A percentile compares a stretch with the other conserved stretches of the same genome.
phyloP scores from a whole-genome alignment of 192 early-diverging fungal species.

The Coemansia sp. region DNA sequence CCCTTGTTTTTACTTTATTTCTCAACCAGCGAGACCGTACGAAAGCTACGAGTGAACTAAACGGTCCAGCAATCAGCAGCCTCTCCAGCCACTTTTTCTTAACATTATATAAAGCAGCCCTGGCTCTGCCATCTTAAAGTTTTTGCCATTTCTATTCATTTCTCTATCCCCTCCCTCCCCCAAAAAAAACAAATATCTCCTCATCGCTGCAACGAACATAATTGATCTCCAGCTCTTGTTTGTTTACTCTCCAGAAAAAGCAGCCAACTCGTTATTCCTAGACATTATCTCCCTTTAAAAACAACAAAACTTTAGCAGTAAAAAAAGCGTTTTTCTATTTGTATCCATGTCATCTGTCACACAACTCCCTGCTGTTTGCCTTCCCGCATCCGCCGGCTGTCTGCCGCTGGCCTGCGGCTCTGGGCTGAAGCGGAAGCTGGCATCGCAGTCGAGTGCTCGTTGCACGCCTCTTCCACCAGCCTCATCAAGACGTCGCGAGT shows the following conservation, averaged over 20 bases:
- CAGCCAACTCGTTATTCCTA: not conserved
- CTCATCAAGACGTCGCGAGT: slow-evolving; percentile 14
- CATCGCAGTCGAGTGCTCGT: slow-evolving; percentile 1
- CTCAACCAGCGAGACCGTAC: not conserved
- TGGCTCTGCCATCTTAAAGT: not conserved
- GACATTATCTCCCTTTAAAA: not conserved
- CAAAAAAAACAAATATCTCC: not conserved
- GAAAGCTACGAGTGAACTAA: not conserved
- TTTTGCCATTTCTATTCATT: not conserved
- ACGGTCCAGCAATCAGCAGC: slow-evolving; percentile 5
- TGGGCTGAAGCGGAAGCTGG: not conserved
- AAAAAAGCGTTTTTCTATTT: not conserved
- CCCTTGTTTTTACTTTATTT: not conserved
- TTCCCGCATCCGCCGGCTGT: not conserved
- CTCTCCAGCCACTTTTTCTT: not conserved
- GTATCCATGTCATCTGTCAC: slow-evolving; percentile 5
- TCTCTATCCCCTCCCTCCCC: not conserved
- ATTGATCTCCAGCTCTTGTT: not conserved
- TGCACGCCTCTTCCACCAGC: slow-evolving; percentile 1
- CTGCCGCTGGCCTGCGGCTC: not conserved
- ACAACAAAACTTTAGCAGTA: not conserved
- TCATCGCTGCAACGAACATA: not conserved
- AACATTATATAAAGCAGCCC: slow-evolving; percentile 11
- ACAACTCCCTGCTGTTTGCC: slow-evolving; percentile 1
- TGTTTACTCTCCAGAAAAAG: not conserved